A percentile compares a stretch with the other conserved stretches of the same genome.
These are phyloP conservation scores for Trichoderma erinaceum DNA, from an alignment of 495 filamentous ascomycete genomes.

Conservation along the genomic window DNA sequence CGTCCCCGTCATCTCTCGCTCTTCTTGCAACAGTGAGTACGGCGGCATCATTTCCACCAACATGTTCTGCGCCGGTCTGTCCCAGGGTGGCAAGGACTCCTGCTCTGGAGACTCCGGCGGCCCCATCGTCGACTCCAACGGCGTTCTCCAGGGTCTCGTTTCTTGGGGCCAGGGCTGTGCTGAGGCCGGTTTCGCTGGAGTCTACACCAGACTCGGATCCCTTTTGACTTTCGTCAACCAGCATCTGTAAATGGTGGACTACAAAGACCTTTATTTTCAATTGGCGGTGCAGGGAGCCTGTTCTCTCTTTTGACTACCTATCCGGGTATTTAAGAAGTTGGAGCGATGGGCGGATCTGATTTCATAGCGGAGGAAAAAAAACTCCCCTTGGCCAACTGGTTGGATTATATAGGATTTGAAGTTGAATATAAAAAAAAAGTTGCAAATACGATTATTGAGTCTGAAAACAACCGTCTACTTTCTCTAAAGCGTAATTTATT, in stretches of 20 bases:
- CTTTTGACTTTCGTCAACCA: slow-evolving; percentile 5
- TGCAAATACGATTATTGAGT: too few species aligned
- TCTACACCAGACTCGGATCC: slow-evolving; percentile 15
- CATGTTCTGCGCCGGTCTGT: slow-evolving; percentile 20
- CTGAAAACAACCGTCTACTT: too few species aligned
- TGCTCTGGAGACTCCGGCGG: slow-evolving; percentile 20
- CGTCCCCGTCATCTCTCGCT: slow-evolving; percentile 18
- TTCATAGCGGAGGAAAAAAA: not conserved
- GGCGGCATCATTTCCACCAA: slow-evolving; percentile 16
- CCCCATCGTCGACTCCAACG: slow-evolving; percentile 17
- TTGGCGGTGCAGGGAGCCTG: not conserved
- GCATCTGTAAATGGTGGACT: not conserved
- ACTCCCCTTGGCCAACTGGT: not conserved
- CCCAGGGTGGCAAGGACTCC: slow-evolving; percentile 20
- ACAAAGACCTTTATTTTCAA: not conserved
- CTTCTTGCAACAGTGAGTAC: slow-evolving; percentile 16
- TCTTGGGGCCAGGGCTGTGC: slow-evolving; percentile 19
- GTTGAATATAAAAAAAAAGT: not conserved
- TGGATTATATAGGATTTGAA: not conserved
- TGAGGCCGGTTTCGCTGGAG: slow-evolving; percentile 17
- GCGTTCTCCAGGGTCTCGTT: slow-evolving; percentile 11
- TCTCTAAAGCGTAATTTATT: too few species aligned
- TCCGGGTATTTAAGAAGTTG: not conserved
- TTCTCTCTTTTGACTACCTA: not conserved
- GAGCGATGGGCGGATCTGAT: not conserved